Percentiles rank a stretch among this genome's conserved stretches.
Conservation (phyloP, 176 grass and related monocot genomes). For the Rhynchospora tenuis region DNA sequence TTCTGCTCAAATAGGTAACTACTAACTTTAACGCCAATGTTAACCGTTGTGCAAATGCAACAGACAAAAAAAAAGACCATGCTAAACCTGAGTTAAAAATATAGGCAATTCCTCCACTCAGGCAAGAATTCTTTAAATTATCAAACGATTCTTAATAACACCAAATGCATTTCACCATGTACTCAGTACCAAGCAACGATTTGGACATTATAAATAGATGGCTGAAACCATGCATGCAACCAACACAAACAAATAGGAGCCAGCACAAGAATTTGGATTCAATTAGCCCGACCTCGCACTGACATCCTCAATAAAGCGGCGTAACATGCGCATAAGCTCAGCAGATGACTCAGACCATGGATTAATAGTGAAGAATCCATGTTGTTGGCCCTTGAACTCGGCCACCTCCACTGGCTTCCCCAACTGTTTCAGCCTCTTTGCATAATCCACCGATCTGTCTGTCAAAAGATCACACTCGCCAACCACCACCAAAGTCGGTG, state of each 20-base stretch:
- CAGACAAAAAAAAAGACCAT: neutral
- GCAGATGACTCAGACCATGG: conserved; percentile 50
- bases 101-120: neutral
- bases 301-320: conserved; percentile 42
- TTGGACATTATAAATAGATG: neutral
- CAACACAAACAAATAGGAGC: neutral
- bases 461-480: conserved; percentile 57
- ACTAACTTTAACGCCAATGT: neutral
- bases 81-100: neutral
- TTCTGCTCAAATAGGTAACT: neutral
- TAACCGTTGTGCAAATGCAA: neutral
- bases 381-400: conserved; percentile 76
- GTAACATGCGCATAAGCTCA: conserved; percentile 58
- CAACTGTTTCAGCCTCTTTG: conserved; percentile 34
- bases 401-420: conserved; percentile 62
- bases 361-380: conserved; percentile 85
- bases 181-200: neutral
- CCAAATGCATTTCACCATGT: neutral
- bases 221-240: neutral
- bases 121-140: neutral
- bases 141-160: neutral
- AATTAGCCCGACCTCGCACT: neutral
- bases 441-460: conserved; percentile 73
- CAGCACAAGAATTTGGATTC: neutral
- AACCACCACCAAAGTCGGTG: conserved; percentile 63